Conservation (phyloP, 2,329 filamentous ascomycete genomes). For the Colletotrichum sojae region DNA sequence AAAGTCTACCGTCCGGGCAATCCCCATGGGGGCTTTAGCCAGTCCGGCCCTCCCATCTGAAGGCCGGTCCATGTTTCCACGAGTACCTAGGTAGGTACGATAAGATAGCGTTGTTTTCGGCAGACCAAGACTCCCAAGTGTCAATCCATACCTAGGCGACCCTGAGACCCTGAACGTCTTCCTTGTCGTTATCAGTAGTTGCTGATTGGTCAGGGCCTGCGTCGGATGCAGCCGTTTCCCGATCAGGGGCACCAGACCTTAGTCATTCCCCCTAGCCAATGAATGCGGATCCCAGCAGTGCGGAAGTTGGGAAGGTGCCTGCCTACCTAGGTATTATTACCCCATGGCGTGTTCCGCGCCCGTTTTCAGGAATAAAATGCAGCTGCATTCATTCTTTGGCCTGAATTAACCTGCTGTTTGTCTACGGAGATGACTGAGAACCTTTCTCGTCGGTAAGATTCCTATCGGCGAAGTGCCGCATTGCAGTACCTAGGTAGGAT, state of each 20-base stretch:
- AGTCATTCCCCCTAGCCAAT: slow-evolving; percentile 22
- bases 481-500: too few species aligned
- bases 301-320: background rate
- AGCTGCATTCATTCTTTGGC: too few species aligned
- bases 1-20: slow-evolving; percentile 19
- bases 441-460: too few species aligned
- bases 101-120: slow-evolving; percentile 35
- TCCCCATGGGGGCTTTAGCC: background rate
- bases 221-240: slow-evolving; percentile 37
- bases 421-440: background rate
- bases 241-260: slow-evolving; percentile 14
- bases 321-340: too few species aligned
- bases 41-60: background rate
- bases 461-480: too few species aligned
- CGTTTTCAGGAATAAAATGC: slow-evolving; percentile 25
- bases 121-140: slow-evolving; percentile 7
- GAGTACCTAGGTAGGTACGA: slow-evolving; percentile 3
- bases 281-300: background rate
- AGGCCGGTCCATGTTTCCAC: slow-evolving; percentile 12
- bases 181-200: slow-evolving; percentile 33
- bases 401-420: background rate
- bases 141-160: background rate
- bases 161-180: slow-evolving; percentile 36
- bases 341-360: background rate
- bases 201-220: slow-evolving; percentile 19